phyloP scores from a whole-genome alignment of 1,284 basidiomycete species.

The Pseudozyma tsukubaensis region DNA sequence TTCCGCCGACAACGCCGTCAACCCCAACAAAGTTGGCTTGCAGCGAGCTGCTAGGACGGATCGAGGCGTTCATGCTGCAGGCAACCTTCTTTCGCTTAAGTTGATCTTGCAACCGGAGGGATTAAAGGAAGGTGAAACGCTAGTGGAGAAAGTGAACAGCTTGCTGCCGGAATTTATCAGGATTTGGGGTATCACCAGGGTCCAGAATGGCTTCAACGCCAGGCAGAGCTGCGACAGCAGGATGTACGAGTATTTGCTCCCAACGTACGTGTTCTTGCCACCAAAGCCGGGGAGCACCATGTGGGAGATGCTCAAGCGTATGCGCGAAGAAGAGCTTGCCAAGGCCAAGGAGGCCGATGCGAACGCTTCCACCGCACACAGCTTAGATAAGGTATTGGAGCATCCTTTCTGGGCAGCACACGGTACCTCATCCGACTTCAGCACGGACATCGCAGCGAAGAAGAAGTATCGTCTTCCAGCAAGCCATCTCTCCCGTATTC shows the following conservation, averaged over 20 bases:
- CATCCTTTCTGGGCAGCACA: conserved; percentile 65
- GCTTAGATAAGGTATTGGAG: conserved; percentile 37
- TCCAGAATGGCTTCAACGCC: conserved; percentile 92
- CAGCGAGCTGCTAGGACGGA: conserved; percentile 93
- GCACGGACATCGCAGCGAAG: conserved; percentile 59
- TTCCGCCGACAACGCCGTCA: conserved; percentile 89
- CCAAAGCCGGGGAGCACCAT: conserved; percentile 77
- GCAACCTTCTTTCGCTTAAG: conserved; percentile 77
- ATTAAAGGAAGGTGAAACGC: conserved; percentile 51
- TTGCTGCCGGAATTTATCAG: conserved; percentile 89
- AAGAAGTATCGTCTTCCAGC: conserved; percentile 56
- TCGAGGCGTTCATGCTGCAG: conserved; percentile 95
- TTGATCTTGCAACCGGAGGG: conserved; percentile 70
- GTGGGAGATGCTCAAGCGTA: conserved; percentile 57
- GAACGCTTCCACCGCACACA: conserved; percentile 2
- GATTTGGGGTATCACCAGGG: conserved; percentile 90
- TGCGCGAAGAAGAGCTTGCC: conserved; percentile 24
- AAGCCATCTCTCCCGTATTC: conserved; percentile 48
- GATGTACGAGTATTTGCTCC: conserved; percentile 96
- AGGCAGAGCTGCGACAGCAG: conserved; percentile 81
- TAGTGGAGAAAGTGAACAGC: conserved; percentile 83
- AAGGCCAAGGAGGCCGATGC: conserved; percentile 25
- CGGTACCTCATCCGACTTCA: conserved; percentile 42
- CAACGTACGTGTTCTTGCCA: conserved; percentile 91
- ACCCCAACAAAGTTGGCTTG: conserved; percentile 88